These are phyloP conservation scores for Metschnikowia baotianmanensis DNA, from an alignment of 805 yeast species.

Conservation along the genomic window DNA sequence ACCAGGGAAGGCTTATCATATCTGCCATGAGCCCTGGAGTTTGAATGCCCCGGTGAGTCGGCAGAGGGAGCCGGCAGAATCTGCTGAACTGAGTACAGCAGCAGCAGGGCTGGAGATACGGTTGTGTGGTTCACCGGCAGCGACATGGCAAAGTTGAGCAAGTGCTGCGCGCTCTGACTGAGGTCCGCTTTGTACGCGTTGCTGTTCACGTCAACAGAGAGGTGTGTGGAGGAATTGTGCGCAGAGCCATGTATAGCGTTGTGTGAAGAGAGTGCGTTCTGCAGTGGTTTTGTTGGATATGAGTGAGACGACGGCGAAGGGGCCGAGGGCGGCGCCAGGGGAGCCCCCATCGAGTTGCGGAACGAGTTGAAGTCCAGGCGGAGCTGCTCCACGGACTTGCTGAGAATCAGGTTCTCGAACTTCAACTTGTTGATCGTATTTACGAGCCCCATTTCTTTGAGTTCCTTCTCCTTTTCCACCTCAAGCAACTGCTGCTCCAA, in stretches of 20 bases:
- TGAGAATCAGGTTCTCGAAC: constrained; percentile 43
- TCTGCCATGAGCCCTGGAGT: constrained; percentile 1
- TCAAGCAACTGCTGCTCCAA: constrained; percentile 67
- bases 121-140: constrained; percentile 18
- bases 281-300: background rate
- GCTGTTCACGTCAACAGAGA: constrained; percentile 1
- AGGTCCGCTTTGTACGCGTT: constrained; percentile 15
- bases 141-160: constrained; percentile 20
- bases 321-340: constrained; percentile 1
- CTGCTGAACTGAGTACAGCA: constrained; percentile 42
- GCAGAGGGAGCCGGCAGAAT: constrained; percentile 55
- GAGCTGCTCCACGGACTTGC: constrained; percentile 43
- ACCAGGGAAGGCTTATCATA: constrained; percentile 2
- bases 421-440: constrained; percentile 50
- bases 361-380: constrained; percentile 29
- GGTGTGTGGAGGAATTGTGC: background rate
- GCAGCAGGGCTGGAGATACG: constrained; percentile 26
- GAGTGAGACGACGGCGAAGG: constrained; percentile 9
- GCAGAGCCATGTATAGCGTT: too few species aligned
- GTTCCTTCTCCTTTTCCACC: constrained; percentile 64
- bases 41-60: constrained; percentile 39
- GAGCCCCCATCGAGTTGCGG: constrained; percentile 8
- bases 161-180: constrained; percentile 21
- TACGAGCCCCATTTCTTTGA: constrained; percentile 52
- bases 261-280: background rate